Evolutionary conservation across 345 rosid genomes (phyloP).

Genomic region (Salix brachista): DNA sequence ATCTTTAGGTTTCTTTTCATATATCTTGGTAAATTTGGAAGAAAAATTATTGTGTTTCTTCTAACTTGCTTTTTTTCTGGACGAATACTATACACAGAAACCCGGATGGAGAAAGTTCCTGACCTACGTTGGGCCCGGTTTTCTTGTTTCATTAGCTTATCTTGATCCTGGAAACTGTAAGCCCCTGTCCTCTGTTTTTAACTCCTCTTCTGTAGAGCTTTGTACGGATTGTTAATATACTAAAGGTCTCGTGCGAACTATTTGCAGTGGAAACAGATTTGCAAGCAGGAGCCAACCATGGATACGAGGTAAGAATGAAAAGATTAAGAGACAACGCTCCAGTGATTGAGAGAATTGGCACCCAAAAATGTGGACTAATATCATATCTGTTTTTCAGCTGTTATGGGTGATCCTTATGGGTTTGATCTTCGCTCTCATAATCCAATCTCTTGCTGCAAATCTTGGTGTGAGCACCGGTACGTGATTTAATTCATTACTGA

Average conservation of each 20-base stretch:
- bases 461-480: slow-evolving; percentile 23
- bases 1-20: not conserved
- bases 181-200: not conserved
- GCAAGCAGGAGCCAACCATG: slow-evolving; percentile 30
- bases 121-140: slow-evolving; percentile 28
- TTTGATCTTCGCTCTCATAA: slow-evolving; percentile 26
- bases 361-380: too few species aligned
- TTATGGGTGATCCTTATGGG: slow-evolving; percentile 29
- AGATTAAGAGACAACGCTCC: too few species aligned
- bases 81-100: not conserved
- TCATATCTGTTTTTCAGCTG: slow-evolving; percentile 6
- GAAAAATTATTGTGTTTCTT: too few species aligned
- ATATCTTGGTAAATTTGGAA: not conserved
- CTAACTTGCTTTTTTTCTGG: too few species aligned
- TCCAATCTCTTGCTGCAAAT: slow-evolving; percentile 34
- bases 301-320: slow-evolving; percentile 2
- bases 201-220: not conserved
- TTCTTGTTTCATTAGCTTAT: slow-evolving; percentile 30
- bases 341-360: too few species aligned
- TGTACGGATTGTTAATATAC: not conserved
- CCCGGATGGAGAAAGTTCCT: slow-evolving; percentile 32
- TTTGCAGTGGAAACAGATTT: slow-evolving; percentile 27
- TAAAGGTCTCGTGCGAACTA: not conserved
- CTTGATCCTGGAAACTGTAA: slow-evolving; percentile 31
- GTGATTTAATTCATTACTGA: not conserved